Base-by-base conservation (phyloP, 495 filamentous ascomycete genomes). In the Diplogelasinospora grovesii region DNA sequence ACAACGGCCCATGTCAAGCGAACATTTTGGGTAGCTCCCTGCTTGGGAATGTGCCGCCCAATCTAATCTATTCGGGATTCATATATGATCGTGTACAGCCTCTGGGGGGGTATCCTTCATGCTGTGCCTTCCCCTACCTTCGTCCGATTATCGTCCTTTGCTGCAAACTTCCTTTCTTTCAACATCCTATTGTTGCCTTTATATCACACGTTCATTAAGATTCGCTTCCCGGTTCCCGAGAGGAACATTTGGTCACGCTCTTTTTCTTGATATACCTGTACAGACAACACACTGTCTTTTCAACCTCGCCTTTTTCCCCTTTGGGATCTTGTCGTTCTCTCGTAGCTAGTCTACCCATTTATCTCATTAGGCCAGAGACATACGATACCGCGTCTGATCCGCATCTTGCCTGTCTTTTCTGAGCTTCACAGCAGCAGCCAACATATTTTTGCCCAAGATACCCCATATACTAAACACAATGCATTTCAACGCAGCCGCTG, bases 61-160 rank as follows among this genome's bases (percentile, higher is more conserved):
- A n/a, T n/a, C n/a, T 29, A 44, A 45, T 49, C 15, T 49, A 49
- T 44, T 20, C 22, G 29, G 41, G 40, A n/a, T n/a, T n/a, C n/a
- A 49, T 49, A 49, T 49, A 49, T 49, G 36, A 20, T 32, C 16
- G 20, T 41, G 28, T 40, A 40, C 35, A 36, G 22, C 34, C 40
- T 49, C 36, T 31, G 19, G 28, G 21, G 19, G 10, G n/a, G 10
- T 7, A 8, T 33, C 14, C 22, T 16, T 9, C n/a, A 19, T 25
- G 8, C 20, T 25, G 16, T 22, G 8, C 28, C 14, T 29, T 22
- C 20, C 25, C 13, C 21, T 21, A 32, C 39, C 14, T 18, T 41
- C 19, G 32, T 22, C 21, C 20, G 25, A 13, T 22, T 26, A 30
- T 25, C 26, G 11, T 29, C 19, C 14, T 8, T 22, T 30, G n/a